Percentiles rank a stretch among this genome's conserved stretches.
Evolutionary conservation across 2,329 filamentous ascomycete species (phyloP).

Genomic region (Aspergillus novofumigatus): DNA sequence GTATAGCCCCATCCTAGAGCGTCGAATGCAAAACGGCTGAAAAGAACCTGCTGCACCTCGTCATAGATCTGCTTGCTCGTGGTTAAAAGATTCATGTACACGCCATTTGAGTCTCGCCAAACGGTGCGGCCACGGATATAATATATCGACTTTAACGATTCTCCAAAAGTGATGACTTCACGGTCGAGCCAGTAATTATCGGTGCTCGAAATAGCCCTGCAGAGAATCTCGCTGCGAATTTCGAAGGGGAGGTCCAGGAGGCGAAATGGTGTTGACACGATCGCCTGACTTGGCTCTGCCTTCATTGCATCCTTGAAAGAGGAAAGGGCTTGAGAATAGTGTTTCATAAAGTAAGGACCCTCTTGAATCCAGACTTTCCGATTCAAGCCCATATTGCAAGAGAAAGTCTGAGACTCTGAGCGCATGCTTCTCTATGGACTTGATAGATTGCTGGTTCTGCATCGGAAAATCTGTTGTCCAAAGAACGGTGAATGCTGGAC

Average conservation of each 20-base stretch:
- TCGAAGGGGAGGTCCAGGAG: slow-evolving; percentile 3
- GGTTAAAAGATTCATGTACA: neutral
- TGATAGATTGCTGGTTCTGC: neutral
- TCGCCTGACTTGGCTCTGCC: neutral
- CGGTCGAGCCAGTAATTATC: slow-evolving; percentile 2
- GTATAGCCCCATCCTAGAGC: neutral
- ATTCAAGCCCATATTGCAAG: neutral
- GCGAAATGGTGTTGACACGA: neutral
- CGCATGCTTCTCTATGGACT: neutral
- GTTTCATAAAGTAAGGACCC: neutral
- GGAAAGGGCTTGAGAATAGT: neutral
- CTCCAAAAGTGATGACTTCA: neutral
- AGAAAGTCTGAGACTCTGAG: neutral
- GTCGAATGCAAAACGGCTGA: slow-evolving; percentile 1
- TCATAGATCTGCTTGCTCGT: neutral
- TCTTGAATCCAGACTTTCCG: neutral
- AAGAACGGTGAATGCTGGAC: neutral
- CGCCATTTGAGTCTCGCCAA: neutral
- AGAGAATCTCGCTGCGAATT: slow-evolving; percentile 1
- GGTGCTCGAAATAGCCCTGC: neutral
- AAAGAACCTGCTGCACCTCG: slow-evolving; percentile 2
- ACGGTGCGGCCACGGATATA: neutral
- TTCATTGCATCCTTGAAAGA: neutral
- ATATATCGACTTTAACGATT: neutral
- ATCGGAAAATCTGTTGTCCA: neutral